These are phyloP conservation scores for Diaporthe helianthi DNA, from an alignment of 2,329 filamentous ascomycete genomes.

Conservation along the genomic window DNA sequence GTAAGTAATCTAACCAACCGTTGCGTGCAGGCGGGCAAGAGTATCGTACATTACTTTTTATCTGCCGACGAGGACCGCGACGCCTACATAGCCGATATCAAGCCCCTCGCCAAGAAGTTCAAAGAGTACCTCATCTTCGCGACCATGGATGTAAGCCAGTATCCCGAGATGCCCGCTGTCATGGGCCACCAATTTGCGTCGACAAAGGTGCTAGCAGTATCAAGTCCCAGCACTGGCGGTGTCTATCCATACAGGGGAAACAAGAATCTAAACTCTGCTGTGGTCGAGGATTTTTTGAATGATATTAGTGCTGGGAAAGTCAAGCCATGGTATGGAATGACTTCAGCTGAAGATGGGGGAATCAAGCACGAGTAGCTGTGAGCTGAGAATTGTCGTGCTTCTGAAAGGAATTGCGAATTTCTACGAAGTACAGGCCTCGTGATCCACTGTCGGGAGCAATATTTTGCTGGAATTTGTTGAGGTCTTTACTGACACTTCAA, in stretches of 20 bases:
- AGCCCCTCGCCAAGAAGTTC: conserved; percentile 53
- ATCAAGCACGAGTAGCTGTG: conserved; percentile 36
- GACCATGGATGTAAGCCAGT: conserved; percentile 54
- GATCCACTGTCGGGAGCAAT: too few species aligned
- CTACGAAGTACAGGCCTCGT: too few species aligned
- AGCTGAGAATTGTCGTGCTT: background rate
- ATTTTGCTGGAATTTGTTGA: too few species aligned
- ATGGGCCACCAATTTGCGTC: conserved; percentile 46
- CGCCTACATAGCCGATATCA: conserved; percentile 46
- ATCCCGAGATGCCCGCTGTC: conserved; percentile 50
- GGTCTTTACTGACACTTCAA: too few species aligned
- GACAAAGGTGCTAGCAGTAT: conserved; percentile 49
- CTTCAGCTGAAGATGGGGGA: background rate
- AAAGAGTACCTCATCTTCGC: conserved; percentile 56
- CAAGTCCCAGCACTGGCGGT: conserved; percentile 53
- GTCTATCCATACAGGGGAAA: conserved; percentile 49
- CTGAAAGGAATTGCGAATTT: background rate
- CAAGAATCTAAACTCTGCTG: conserved; percentile 43
- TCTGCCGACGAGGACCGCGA: conserved; percentile 42
- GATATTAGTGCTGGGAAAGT: conserved; percentile 53
- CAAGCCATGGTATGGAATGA: conserved; percentile 44
- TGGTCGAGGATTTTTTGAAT: conserved; percentile 51
- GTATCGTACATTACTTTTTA: conserved; percentile 46
- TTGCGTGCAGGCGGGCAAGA: conserved; percentile 38
- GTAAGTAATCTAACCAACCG: conserved; percentile 48